These are phyloP conservation scores for Malassezia pachydermatis DNA, from an alignment of 1,284 basidiomycete species.

Conservation along the genomic window DNA sequence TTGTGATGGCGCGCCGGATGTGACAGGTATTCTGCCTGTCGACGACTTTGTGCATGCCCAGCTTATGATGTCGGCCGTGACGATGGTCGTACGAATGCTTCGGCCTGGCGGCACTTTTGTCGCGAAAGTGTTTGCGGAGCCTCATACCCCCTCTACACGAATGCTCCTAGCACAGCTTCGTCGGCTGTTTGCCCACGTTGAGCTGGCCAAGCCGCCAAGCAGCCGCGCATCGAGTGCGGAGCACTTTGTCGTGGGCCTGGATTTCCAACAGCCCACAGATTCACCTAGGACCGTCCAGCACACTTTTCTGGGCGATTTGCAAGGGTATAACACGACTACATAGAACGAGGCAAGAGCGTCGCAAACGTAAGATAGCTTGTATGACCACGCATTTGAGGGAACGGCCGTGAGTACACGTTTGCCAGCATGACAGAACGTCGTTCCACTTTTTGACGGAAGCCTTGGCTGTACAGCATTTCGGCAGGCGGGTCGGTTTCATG, in stretches of 20 bases:
- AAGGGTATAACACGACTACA: conserved; percentile 15
- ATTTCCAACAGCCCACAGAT: conserved; percentile 37
- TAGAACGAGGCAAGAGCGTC: conserved; percentile 30
- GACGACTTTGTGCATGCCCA: conserved; percentile 56
- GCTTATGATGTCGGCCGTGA: conserved; percentile 53
- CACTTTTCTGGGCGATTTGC: conserved; percentile 15
- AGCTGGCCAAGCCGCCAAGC: conserved; percentile 49
- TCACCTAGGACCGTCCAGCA: not conserved
- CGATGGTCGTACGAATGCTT: conserved; percentile 54
- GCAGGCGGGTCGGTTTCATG: conserved; percentile 5
- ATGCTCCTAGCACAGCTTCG: conserved; percentile 32
- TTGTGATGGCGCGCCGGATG: conserved; percentile 57
- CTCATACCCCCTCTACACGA: conserved; percentile 12
- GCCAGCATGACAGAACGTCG: not conserved
- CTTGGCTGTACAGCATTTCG: conserved; percentile 11
- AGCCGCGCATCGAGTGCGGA: conserved; percentile 47
- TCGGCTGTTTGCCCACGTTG: conserved; percentile 50
- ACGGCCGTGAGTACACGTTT: conserved; percentile 15
- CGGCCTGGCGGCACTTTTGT: conserved; percentile 53
- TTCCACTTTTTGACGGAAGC: conserved; percentile 16
- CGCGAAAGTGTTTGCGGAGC: conserved; percentile 54
- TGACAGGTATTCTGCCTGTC: conserved; percentile 55
- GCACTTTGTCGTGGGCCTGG: conserved; percentile 54
- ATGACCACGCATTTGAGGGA: conserved; percentile 41
- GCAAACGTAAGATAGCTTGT: conserved; percentile 46